Conservation (phyloP, 1,284 basidiomycete species). For the Cutaneotrichosporon spelunceum region DNA sequence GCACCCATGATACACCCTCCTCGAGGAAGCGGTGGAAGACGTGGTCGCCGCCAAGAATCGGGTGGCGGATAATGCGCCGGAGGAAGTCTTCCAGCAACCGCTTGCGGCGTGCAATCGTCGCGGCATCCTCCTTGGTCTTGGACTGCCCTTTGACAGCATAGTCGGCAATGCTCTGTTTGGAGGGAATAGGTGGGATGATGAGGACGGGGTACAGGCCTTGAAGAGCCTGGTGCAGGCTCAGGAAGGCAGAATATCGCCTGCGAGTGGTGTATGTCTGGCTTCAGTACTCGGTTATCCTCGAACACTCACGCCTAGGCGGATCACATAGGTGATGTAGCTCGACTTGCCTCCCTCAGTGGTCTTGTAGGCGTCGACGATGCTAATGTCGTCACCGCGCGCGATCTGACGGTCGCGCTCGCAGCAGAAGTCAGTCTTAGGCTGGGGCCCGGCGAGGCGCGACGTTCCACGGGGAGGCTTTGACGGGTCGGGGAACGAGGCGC, state of each 20-base stretch:
- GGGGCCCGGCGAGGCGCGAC: constrained; percentile 40
- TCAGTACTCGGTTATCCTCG: neutral
- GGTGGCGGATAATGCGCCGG: constrained; percentile 82
- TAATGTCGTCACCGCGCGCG: constrained; percentile 44
- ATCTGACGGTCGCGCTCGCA: constrained; percentile 49
- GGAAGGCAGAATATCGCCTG: constrained; percentile 96
- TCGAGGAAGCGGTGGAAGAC: constrained; percentile 94
- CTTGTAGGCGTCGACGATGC: constrained; percentile 89
- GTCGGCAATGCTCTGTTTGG: constrained; percentile 91
- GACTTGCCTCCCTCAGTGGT: constrained; percentile 79
- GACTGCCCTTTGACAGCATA: constrained; percentile 91
- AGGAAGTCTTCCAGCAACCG: constrained; percentile 95
- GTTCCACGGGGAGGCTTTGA: constrained; percentile 36
- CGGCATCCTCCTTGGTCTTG: constrained; percentile 93
- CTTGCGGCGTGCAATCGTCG: constrained; percentile 85
- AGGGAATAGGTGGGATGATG: constrained; percentile 96
- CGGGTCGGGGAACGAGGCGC: constrained; percentile 49
- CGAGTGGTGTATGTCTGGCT: constrained; percentile 72
- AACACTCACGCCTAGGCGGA: constrained; percentile 75
- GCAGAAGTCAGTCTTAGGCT: constrained; percentile 46
- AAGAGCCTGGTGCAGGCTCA: constrained; percentile 80
- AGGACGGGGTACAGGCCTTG: constrained; percentile 88
- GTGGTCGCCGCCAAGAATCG: constrained; percentile 88
- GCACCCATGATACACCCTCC: constrained; percentile 90
- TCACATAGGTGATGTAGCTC: constrained; percentile 92